phyloP scores from a whole-genome alignment of 2,329 filamentous ascomycete genomes.

The Raffaelea deltoideospora region DNA sequence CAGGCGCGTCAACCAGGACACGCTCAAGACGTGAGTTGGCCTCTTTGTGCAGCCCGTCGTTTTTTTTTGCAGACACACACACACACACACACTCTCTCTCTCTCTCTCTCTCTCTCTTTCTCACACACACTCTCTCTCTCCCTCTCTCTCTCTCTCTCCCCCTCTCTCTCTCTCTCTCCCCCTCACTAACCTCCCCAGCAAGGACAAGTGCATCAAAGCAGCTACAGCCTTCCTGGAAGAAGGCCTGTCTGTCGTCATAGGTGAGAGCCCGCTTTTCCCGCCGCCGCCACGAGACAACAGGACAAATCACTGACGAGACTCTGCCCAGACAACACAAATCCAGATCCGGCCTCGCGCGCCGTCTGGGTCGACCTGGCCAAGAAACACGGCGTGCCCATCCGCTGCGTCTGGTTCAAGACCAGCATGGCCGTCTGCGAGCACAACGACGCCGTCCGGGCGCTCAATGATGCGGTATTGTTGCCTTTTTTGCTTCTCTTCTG shows the following conservation, averaged over 20 bases:
- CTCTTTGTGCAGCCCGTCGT: too few species aligned
- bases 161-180: background rate
- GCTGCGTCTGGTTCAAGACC: conserved; percentile 75
- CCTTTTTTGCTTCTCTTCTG: background rate
- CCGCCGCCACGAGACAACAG: too few species aligned
- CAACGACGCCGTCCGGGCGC: conserved; percentile 70
- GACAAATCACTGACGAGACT: too few species aligned
- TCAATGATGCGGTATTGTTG: conserved; percentile 31
- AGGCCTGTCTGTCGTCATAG: conserved; percentile 59
- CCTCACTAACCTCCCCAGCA: conserved; percentile 14
- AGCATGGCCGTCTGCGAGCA: conserved; percentile 58
- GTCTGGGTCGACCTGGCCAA: conserved; percentile 65
- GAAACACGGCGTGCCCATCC: conserved; percentile 56
- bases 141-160: background rate
- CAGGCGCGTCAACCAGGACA: conserved; percentile 79
- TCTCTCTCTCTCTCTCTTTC: background rate
- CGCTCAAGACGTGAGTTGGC: conserved; percentile 46
- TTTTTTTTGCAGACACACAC: too few species aligned
- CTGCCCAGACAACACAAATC: conserved; percentile 92
- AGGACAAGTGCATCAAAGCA: conserved; percentile 55
- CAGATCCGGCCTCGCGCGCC: conserved; percentile 60
- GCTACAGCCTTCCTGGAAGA: conserved; percentile 50
- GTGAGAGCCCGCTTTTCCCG: conserved; percentile 35
- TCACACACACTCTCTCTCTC: too few species aligned
- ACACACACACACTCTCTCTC: background rate